Conservation (phyloP, 2,329 filamentous ascomycete species). For the Sporothrix protearum region DNA sequence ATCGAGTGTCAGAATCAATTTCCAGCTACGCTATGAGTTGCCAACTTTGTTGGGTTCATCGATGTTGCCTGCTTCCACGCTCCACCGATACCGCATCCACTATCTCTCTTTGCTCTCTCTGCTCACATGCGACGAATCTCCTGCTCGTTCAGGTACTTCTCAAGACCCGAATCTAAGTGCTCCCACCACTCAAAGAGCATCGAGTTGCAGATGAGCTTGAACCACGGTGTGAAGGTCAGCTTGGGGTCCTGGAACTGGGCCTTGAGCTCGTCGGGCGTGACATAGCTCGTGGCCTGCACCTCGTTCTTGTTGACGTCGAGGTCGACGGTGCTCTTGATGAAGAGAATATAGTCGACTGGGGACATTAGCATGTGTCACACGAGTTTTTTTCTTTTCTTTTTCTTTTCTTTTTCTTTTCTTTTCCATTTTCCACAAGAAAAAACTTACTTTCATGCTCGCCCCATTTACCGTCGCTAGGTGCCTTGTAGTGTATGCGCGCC, state of each 20-base stretch:
- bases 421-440: background rate
- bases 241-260: conserved; percentile 75
- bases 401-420: too few relatives aligned
- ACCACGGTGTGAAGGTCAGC: conserved; percentile 94
- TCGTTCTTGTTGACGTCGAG: conserved; percentile 82
- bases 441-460: conserved; percentile 93
- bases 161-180: conserved; percentile 73
- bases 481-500: conserved; percentile 97
- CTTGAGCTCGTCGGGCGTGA: conserved; percentile 77
- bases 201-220: conserved; percentile 96
- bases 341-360: conserved; percentile 94
- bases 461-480: conserved; percentile 95
- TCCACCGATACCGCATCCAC: background rate
- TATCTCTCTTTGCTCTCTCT: background rate
- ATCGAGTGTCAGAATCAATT: background rate
- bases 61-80: background rate
- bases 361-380: background rate
- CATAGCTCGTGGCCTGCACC: conserved; percentile 79
- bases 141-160: conserved; percentile 81
- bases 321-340: conserved; percentile 92
- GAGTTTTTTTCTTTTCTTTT: background rate
- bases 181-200: conserved; percentile 99
- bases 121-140: conserved; percentile 79
- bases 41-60: conserved; percentile 7
- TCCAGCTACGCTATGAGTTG: conserved; percentile 1